phyloP scores from a whole-genome alignment of 2,329 filamentous ascomycete genomes.

The Cladorrhinum sp. region DNA sequence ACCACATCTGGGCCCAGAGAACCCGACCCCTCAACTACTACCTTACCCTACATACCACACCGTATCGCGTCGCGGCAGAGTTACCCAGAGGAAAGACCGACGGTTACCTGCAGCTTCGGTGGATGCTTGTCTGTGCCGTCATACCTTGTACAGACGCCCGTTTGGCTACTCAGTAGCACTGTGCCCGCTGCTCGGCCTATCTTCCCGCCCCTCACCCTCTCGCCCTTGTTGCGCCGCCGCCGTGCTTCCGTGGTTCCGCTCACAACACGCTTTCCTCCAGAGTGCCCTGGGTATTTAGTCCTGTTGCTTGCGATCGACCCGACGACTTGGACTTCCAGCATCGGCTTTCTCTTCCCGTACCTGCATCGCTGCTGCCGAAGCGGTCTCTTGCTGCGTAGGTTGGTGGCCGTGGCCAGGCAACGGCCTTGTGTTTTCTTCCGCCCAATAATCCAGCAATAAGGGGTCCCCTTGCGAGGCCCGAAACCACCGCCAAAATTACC shows the following conservation, averaged over 20 bases:
- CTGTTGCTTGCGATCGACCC: conserved; percentile 19
- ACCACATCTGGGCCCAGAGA: neutral
- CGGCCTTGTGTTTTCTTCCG: conserved; percentile 17
- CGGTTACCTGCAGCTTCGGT: conserved; percentile 30
- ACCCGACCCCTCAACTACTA: neutral
- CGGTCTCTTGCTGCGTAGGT: conserved; percentile 22
- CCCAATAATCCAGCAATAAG: conserved; percentile 22
- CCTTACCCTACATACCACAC: neutral
- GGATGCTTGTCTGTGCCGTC: conserved; percentile 28
- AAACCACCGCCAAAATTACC: conserved; percentile 46
- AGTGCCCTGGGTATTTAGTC: conserved; percentile 20
- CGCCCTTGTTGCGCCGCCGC: conserved; percentile 4
- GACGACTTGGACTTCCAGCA: conserved; percentile 20
- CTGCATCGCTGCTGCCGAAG: conserved; percentile 23
- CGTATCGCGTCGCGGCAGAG: neutral
- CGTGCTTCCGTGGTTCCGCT: conserved; percentile 8
- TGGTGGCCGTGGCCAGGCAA: conserved; percentile 24
- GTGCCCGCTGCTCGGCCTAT: conserved; percentile 2
- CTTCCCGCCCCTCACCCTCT: conserved; percentile 2
- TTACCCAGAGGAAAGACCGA: too few species aligned
- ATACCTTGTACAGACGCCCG: conserved; percentile 27
- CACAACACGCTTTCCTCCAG: conserved; percentile 5
- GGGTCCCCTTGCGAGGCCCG: conserved; percentile 39
- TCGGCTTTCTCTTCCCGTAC: conserved; percentile 21
- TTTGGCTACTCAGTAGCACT: conserved; percentile 8